Evolutionary conservation across 805 yeast genomes (phyloP), one percentile per base, ranked within the genome.

Genomic region (Vanderwaltozyma polyspora): DNA sequence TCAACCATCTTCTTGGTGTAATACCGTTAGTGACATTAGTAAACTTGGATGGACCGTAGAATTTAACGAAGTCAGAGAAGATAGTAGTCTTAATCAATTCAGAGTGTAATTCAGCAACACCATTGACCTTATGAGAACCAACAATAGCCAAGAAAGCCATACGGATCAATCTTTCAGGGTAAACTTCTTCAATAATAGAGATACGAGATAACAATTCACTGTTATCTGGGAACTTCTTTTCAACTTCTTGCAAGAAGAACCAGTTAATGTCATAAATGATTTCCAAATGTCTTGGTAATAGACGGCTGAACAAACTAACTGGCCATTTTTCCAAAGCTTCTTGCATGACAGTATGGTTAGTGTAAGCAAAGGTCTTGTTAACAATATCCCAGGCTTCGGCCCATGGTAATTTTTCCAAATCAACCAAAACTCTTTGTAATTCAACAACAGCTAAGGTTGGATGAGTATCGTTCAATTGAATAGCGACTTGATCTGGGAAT

Each of bases 271-370:
- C 89, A 58, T 82, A 86, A 49, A 87, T 78, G 49, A 86, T 81
- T 60, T 86, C 93, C 64, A 86, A 63, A 61, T 86, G 96, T 59
- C 96, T 74, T 41, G 96, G 96, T 45, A 86, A 70, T 56, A 86
- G 61, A 49, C 71, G 76, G 30, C 80, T 83, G 43, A 86, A 64
- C 44, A 86, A 65, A 36, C 80, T 80, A 38, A 87, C 77, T 7
- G 95, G 94, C 96, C 96, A 86, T 63, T 83, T 87, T 65, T 86
- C 96, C 42, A 87, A 68, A 16, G 95, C 96, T 66, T 86, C 96
- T 41, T 78, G 78, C 84, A 86, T 79, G 29, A 86, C 96, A 1
- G 96, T 86, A 59, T 86, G 96, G 60, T 86, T 86, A 6, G 96
- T 86, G 67, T 87, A 87, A 38, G 91, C 91, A 57, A 86, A 84